These are phyloP conservation scores for Peronospora destructor DNA, from an alignment of 352 stramenopile species.

Conservation along the genomic window DNA sequence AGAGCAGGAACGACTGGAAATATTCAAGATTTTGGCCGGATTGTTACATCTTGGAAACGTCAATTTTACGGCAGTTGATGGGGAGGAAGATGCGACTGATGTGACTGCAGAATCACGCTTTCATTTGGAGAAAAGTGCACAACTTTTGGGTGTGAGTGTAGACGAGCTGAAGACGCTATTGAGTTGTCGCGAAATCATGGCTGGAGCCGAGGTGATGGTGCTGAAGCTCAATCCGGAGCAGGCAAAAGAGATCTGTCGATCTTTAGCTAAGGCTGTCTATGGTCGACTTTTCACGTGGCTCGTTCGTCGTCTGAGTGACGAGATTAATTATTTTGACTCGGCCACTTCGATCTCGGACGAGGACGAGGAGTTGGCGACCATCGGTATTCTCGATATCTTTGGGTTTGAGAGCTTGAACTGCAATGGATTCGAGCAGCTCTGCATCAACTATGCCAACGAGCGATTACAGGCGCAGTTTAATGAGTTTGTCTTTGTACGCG, in stretches of 20 bases:
- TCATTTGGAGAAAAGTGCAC: constrained; percentile 77
- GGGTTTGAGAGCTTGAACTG: constrained; percentile 78
- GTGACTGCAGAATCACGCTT: constrained; percentile 32
- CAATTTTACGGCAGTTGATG: constrained; percentile 49
- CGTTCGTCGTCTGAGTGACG: constrained; percentile 76
- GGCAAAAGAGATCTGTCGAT: constrained; percentile 87
- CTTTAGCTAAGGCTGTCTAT: constrained; percentile 95
- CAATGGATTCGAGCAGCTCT: constrained; percentile 85
- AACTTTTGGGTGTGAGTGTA: constrained; percentile 81
- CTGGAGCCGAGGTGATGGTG: constrained; percentile 84
- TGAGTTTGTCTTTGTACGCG: constrained; percentile 83
- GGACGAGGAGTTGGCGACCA: constrained; percentile 51
- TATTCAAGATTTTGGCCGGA: constrained; percentile 80
- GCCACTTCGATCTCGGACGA: constrained; percentile 33
- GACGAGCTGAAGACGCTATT: constrained; percentile 84
- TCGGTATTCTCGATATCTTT: constrained; percentile 87
- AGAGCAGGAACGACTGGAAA: constrained; percentile 35
- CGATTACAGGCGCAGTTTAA: constrained; percentile 84
- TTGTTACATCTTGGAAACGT: constrained; percentile 95
- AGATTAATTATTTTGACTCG: constrained; percentile 70
- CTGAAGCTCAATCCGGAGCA: constrained; percentile 64
- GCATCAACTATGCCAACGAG: constrained; percentile 86
- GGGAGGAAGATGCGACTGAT: constrained; percentile 40
- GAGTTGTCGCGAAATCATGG: constrained; percentile 88
- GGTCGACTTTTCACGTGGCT: constrained; percentile 94